Evolutionary conservation across 2,329 filamentous ascomycete species (phyloP).

Genomic region (Byssothecium circinans): DNA sequence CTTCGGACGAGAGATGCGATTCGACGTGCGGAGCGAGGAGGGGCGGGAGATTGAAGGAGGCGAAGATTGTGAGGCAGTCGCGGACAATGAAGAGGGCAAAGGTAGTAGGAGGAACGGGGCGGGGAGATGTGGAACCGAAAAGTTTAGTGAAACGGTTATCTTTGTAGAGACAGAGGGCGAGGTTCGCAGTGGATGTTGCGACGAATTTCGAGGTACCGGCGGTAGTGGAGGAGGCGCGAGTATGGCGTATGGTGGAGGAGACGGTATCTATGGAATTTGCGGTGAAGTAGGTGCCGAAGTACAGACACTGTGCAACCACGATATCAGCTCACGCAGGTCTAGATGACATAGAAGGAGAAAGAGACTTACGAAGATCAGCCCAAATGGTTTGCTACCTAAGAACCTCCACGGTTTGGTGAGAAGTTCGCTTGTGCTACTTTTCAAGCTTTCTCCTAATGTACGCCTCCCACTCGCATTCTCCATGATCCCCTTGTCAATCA

Average conservation of each 20-base stretch:
- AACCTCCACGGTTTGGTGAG: slow-evolving; percentile 62
- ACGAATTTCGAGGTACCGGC: slow-evolving; percentile 79
- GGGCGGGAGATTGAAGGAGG: slow-evolving; percentile 85
- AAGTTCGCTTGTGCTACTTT: slow-evolving; percentile 59
- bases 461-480: slow-evolving; percentile 75
- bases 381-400: slow-evolving; percentile 67
- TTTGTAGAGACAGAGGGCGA: slow-evolving; percentile 85
- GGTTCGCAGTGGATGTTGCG: slow-evolving; percentile 78
- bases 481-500: slow-evolving; percentile 81
- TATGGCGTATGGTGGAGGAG: slow-evolving; percentile 60
- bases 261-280: slow-evolving; percentile 86
- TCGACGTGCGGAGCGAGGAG: slow-evolving; percentile 71
- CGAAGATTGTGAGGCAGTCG: slow-evolving; percentile 88
- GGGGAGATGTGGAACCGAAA: slow-evolving; percentile 62
- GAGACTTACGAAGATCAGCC: slow-evolving; percentile 58
- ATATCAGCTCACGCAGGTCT: too few species aligned
- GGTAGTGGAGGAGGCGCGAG: slow-evolving; percentile 65
- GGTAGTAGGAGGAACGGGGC: slow-evolving; percentile 66
- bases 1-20: slow-evolving; percentile 42
- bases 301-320: slow-evolving; percentile 56
- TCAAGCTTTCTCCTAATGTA: slow-evolving; percentile 62
- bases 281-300: slow-evolving; percentile 85
- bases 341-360: too few species aligned
- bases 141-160: slow-evolving; percentile 82
- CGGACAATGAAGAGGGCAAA: slow-evolving; percentile 79